Percentiles rank a stretch among this genome's conserved stretches.
Evolutionary conservation across 2,329 filamentous ascomycete genomes (phyloP).

Genomic region (Penicillium sp.): DNA sequence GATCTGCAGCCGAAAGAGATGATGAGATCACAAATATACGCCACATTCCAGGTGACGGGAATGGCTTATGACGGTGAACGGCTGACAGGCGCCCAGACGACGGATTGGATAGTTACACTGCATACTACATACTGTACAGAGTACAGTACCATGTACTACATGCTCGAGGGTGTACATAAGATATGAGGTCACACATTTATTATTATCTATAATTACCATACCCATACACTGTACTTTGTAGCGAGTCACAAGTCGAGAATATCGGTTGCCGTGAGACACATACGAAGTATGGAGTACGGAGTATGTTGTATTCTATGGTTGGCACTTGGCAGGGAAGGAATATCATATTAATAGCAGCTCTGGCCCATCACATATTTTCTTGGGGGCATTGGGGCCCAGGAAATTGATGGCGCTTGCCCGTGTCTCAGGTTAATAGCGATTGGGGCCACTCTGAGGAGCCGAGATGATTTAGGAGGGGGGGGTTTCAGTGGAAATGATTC

Average conservation of each 20-base stretch:
- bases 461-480: too few relatives aligned
- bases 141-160: too few relatives aligned
- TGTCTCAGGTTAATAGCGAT: conserved; percentile 32
- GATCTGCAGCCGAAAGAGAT: not conserved
- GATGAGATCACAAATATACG: not conserved
- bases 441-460: conserved; percentile 4
- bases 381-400: not conserved
- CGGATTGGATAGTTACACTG: not conserved
- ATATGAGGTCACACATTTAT: not conserved
- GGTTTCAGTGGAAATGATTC: too few relatives aligned
- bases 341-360: conserved; percentile 13
- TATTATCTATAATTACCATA: not conserved
- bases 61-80: not conserved
- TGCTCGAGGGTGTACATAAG: not conserved
- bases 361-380: not conserved
- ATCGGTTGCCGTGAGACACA: not conserved
- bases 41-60: conserved; percentile 13
- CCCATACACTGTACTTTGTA: not conserved
- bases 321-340: not conserved
- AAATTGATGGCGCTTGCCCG: conserved; percentile 17
- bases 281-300: too few relatives aligned
- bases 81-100: not conserved
- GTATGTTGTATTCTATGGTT: not conserved
- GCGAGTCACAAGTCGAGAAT: not conserved
- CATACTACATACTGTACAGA: not conserved